Evolutionary conservation across 495 filamentous ascomycete species (phyloP), one percentile per base, ranked within the genome.

Genomic region (Tricharina praecox): DNA sequence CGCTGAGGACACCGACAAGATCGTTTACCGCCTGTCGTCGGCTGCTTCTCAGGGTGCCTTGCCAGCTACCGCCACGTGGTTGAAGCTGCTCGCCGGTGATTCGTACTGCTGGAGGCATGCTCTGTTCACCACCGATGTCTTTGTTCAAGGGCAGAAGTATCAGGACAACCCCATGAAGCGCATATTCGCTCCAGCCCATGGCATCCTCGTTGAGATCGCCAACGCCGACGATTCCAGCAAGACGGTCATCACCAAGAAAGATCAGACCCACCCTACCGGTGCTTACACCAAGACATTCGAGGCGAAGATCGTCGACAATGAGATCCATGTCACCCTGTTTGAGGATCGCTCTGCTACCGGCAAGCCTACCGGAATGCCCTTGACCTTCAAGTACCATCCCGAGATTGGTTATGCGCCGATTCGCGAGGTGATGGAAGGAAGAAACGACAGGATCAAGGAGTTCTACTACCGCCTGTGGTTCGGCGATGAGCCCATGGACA

Each of bases 401-500:
- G 86, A 94, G 64, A 77, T 81, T 32, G 90, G 90, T 23, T 96
- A 92, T 61, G 88, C 90, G 13, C 90, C 90, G 4, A 92, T 97
- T 54, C 77, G 80, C 40, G 90, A 97, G 62, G 79, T 96, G 42
- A 96, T 95, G 87, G 73, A 86, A 42, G 79, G 70, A 49, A 83
- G 90, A 61, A 96, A 96, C 56, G 84, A 94, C 56, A 77, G 83
- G 43, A 94, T 97, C 71, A 95, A 94, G 67, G 77, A 90, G 64
- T 97, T 96, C 63, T 97, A 97, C 71, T 94, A 92, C 73, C 75
- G 77, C 25, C 76, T 88, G 50, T 94, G 90, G 90, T 97, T 97
- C 55, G 92, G 86, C 13, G 77, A 85, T 55, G 87, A 90, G 55
- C 60, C 71, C 21, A 72, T 87, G 16, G 82, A 93, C 24, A 85